Conservation (phyloP, 1,284 basidiomycete genomes). For the Leccinum glutinopallens region DNA sequence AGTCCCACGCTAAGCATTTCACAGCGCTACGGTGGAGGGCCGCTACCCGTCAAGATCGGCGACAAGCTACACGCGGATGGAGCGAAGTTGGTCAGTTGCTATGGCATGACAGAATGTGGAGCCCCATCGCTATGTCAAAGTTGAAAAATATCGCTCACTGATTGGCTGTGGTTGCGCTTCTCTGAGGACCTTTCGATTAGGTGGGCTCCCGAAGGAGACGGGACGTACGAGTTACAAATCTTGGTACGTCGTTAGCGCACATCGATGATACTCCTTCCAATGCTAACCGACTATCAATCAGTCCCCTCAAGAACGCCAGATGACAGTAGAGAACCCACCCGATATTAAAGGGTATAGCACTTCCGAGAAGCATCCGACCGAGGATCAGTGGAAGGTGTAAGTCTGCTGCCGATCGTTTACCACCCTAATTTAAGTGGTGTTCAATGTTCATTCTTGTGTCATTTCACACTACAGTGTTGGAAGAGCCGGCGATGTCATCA, state of each 20-base stretch:
- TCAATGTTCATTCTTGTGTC: neutral
- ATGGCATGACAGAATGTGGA: conserved; percentile 36
- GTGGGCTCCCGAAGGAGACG: conserved; percentile 36
- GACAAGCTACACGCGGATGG: conserved; percentile 13
- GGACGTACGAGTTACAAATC: conserved; percentile 36
- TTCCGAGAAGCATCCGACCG: conserved; percentile 22
- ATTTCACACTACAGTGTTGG: neutral
- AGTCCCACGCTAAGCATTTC: neutral
- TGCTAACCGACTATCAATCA: conserved; percentile 3
- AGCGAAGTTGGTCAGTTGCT: conserved; percentile 17
- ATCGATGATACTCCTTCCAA: neutral
- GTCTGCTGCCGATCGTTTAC: neutral
- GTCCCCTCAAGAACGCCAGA: conserved; percentile 22
- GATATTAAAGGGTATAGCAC: conserved; percentile 28
- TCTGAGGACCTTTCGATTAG: conserved; percentile 20
- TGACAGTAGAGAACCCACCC: conserved; percentile 27
- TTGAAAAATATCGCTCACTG: conserved; percentile 7
- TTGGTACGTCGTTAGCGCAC: conserved; percentile 25
- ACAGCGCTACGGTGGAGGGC: conserved; percentile 32
- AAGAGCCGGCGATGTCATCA: conserved; percentile 22
- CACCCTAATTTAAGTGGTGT: neutral
- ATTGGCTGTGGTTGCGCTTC: conserved; percentile 38
- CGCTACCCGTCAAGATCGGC: conserved; percentile 27
- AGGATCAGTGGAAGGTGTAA: conserved; percentile 23
- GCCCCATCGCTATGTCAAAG: neutral